Conservation (phyloP, 495 filamentous ascomycete genomes). For the Trichoderma virens region DNA sequence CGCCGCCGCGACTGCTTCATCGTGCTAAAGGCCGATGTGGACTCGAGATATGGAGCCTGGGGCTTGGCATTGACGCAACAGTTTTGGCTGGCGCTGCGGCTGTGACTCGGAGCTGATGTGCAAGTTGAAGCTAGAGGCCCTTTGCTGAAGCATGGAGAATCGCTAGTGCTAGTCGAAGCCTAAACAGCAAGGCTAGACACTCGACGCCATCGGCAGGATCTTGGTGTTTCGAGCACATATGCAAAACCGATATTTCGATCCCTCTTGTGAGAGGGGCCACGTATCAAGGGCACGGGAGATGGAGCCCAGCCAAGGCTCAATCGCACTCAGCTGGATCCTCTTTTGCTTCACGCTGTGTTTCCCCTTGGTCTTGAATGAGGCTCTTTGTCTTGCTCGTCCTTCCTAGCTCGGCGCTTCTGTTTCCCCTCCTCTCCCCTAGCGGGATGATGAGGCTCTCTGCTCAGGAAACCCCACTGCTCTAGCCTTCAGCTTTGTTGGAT, state of each 20-base stretch:
- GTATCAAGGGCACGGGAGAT: not conserved
- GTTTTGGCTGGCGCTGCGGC: not conserved
- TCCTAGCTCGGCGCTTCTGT: not conserved
- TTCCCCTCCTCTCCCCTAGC: not conserved
- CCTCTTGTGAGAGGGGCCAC: constrained; percentile 6
- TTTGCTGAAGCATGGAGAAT: not conserved
- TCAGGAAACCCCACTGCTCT: not conserved
- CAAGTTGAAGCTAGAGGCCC: not conserved
- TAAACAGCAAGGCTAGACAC: not conserved
- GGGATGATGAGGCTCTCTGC: constrained; percentile 6
- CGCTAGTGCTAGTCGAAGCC: not conserved
- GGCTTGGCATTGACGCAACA: constrained; percentile 7
- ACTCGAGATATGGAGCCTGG: not conserved
- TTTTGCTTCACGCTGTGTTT: not conserved
- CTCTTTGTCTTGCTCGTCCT: not conserved
- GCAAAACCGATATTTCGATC: constrained; percentile 1
- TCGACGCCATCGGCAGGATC: constrained; percentile 2
- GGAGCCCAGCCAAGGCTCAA: constrained; percentile 5
- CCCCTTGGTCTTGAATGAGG: not conserved
- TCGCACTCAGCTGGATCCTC: not conserved
- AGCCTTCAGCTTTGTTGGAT: constrained; percentile 1
- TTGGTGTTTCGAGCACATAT: constrained; percentile 4
- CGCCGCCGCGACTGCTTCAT: not conserved
- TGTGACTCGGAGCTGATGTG: not conserved
- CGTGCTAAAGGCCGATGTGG: not conserved